These are phyloP conservation scores for Botryobasidium botryosum DNA, from an alignment of 768 basidiomycete genomes.

Conservation along the genomic window DNA sequence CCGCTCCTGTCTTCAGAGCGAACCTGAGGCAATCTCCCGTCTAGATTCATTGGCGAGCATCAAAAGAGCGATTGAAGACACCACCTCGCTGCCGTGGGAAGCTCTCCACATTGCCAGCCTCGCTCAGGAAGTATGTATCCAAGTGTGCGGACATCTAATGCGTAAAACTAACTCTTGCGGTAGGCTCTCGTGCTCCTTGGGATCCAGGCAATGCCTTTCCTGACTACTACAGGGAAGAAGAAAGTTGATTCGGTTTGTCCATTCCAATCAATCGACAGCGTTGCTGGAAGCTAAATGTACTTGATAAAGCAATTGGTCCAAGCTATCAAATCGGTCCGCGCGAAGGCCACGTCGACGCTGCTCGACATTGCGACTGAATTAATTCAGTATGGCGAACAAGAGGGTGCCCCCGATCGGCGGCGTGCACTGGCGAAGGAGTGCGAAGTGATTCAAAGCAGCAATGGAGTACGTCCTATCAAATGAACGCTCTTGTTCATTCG, in stretches of 20 bases:
- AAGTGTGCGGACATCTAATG: neutral
- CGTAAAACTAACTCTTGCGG: neutral
- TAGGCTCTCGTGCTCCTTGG: constrained; percentile 59
- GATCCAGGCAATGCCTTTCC: constrained; percentile 60
- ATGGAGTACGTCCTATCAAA: no score
- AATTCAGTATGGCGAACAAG: no score
- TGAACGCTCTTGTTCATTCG: no score
- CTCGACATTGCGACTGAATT: no score
- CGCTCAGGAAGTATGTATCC: constrained; percentile 44
- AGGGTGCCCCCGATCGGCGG: no score
- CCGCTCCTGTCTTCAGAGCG: neutral
- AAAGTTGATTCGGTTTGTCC: constrained; percentile 50
- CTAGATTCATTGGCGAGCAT: constrained; percentile 43
- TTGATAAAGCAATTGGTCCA: no score
- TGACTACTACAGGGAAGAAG: constrained; percentile 42
- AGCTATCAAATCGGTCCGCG: no score
- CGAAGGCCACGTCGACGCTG: no score
- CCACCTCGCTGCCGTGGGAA: constrained; percentile 31
- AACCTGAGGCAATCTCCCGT: neutral
- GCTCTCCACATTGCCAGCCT: constrained; percentile 57
- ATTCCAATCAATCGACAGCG: constrained; percentile 5
- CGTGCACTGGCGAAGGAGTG: no score
- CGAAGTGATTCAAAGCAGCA: no score
- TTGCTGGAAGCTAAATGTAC: no score
- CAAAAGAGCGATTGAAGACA: constrained; percentile 24